These are phyloP conservation scores for Podospora appendiculata DNA, from an alignment of 495 filamentous ascomycete species.

Conservation along the genomic window DNA sequence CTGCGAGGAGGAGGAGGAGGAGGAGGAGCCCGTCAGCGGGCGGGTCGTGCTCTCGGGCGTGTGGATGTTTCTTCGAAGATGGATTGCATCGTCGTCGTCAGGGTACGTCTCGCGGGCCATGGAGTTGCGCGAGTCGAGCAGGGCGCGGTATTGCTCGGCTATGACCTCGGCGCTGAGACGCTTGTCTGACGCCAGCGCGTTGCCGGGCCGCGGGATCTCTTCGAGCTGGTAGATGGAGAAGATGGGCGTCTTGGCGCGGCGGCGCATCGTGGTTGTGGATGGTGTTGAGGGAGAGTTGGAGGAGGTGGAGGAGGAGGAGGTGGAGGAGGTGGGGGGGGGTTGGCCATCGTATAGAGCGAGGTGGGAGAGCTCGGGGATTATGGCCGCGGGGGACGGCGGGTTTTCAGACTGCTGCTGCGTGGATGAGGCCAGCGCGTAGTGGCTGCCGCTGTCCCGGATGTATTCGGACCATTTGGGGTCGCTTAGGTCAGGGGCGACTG, in stretches of 20 bases:
- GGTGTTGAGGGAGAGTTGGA: not conserved
- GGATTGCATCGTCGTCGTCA: too few relatives aligned
- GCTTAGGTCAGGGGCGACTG: constrained; percentile 13
- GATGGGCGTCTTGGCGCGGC: constrained; percentile 39
- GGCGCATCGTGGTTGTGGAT: constrained; percentile 14
- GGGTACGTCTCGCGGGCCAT: not conserved
- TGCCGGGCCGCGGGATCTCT: constrained; percentile 12
- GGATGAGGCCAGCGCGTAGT: not conserved
- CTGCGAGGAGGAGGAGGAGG: not conserved
- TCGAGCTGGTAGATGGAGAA: constrained; percentile 33
- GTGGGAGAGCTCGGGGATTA: constrained; percentile 34
- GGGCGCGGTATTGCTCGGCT: constrained; percentile 36
- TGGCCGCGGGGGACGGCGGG: constrained; percentile 10
- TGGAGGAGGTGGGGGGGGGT: not conserved
- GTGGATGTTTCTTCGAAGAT: not conserved
- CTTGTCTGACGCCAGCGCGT: constrained; percentile 8
- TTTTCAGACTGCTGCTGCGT: not conserved
- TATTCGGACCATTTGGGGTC: constrained; percentile 28
- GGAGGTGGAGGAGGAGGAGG: constrained; percentile 5
- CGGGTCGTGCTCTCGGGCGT: constrained; percentile 1
- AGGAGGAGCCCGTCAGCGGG: not conserved
- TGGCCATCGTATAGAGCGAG: constrained; percentile 19
- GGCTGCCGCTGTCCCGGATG: constrained; percentile 10
- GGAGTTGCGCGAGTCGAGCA: constrained; percentile 28
- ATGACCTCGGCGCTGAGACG: constrained; percentile 33